Evolutionary conservation across 1,284 basidiomycete species (phyloP), one percentile per base, ranked within the genome.

Genomic region (Peniophora sp.): DNA sequence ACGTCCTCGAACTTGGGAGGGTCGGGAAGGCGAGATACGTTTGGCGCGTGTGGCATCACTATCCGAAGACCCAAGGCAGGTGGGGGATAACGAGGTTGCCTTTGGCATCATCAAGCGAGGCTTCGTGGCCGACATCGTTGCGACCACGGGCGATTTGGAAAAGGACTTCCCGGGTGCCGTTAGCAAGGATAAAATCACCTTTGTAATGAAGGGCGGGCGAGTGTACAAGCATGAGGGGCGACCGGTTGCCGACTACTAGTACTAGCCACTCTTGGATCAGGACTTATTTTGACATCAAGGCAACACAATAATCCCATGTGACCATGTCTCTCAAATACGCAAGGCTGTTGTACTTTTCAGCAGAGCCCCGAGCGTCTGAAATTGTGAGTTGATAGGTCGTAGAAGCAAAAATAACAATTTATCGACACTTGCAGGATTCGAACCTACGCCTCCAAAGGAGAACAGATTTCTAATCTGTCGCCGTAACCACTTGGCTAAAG

Each of bases 41-140:
- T 52, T 76, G 42, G 55, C 55, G 20, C 52, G 55, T 49, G 57
- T 73, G 24, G 64, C 63, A 24, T 59, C 65, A 50, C 52, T 65
- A 54, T 53, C 51, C 32, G 64, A 63, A 55, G 60, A 58, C 48
- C 52, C 57, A 45, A 58, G 56, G 44, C 53, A 58, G 36, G 63
- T 64, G 24, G 78, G 71, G 8, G 80, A 83, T 54, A 74, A 81
- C 49, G 79, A 73, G 23, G 68, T 78, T 6, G 75, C 73, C n/a
- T 83, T 83, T 58, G 81, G 81, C 3, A 70, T 62, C 35, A 59
- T 83, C 32, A 63, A 62, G 45, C 63, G 63, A 46, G 79, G 81
- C 3, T 84, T 78, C 63, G 73, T 76, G 9, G 83, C 79, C 35
- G 83, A 84, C 62, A 65, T 83, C 45, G 70, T 82, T 52, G 79